Evolutionary conservation across 345 rosid species (phyloP).

Genomic region (Syzygium aromaticum): DNA sequence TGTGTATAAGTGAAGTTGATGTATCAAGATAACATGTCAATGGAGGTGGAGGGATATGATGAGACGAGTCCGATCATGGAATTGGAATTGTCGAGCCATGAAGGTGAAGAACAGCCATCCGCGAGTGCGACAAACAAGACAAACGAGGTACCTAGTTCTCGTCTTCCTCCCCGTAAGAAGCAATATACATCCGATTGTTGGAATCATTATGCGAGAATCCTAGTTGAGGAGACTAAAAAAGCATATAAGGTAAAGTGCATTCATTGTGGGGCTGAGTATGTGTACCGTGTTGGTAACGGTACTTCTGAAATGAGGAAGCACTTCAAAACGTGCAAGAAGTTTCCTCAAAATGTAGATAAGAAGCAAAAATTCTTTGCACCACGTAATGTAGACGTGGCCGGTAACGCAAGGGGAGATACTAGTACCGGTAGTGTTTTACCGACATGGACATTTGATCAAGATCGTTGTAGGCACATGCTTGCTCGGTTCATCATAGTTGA

Average conservation of each 20-base stretch:
- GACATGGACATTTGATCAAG: neutral
- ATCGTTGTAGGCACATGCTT: neutral
- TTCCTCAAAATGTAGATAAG: neutral
- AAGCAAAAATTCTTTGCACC: neutral
- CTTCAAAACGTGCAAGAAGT: neutral
- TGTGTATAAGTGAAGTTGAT: neutral
- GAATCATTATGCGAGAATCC: neutral
- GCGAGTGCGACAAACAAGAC: neutral
- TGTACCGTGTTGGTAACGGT: neutral
- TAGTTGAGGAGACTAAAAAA: neutral
- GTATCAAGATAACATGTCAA: neutral
- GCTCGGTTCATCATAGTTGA: neutral
- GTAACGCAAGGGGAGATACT: neutral
- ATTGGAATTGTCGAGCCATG: neutral
- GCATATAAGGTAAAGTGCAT: neutral
- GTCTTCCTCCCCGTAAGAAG: neutral
- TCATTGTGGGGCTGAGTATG: neutral
- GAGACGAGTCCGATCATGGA: neutral
- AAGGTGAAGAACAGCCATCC: neutral
- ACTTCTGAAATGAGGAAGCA: neutral
- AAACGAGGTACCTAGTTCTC: neutral
- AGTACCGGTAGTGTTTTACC: neutral
- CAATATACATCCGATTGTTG: neutral
- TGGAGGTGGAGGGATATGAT: neutral
- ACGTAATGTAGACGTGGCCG: neutral